Base-by-base conservation (phyloP, 768 basidiomycete genomes). In the Boletus pseudopeckii region DNA sequence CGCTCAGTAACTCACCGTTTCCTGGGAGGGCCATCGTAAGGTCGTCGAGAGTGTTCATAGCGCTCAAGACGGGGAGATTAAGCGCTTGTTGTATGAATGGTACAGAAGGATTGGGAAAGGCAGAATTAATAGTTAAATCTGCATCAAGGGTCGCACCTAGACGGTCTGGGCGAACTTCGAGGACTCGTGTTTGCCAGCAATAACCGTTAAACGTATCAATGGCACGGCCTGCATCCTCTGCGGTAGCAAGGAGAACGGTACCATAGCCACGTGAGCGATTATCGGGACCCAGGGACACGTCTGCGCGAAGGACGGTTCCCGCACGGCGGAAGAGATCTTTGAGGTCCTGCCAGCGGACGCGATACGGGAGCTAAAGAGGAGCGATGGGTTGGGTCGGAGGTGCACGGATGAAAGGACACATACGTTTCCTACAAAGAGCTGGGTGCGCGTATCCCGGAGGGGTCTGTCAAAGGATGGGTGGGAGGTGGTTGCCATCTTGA, bases 261-360 rank as follows among this genome's bases (percentile, higher is more conserved):
- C 97, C 97, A 65, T 95, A 87, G 1, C 96, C 96, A 50, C 95
- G 80, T 43, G 90, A 92, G 61, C 96, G 81, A 70, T 97, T 97
- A 70, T 93, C 92, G 3, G 90, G 89, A 5, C 90, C 83, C 32
- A 91, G 77, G 51, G 88, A 80, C 58, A 90, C 82, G 66, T 87
- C 83, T 38, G 93, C 86, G 45, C 89, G 79, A 36, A 92, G 74
- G 58, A 95, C 85, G 28, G 90, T 97, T 39, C 97, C 97, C 7
- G 96, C 91, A 59, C 91, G 89, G 36, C 96, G 84, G 72, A 99
- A 98, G 48, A 99, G 83, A 69, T 99, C 96, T 64, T 99, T 98
- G 57, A 99, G 82, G 75, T 99, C 97, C 75, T 99, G 97, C 97
- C 97, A 99, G 51, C 97, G 85, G 37, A 98, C 95, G 56, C 96